Base-by-base conservation (phyloP, 306 rosid genomes). In the Vachellia pachyceras region DNA sequence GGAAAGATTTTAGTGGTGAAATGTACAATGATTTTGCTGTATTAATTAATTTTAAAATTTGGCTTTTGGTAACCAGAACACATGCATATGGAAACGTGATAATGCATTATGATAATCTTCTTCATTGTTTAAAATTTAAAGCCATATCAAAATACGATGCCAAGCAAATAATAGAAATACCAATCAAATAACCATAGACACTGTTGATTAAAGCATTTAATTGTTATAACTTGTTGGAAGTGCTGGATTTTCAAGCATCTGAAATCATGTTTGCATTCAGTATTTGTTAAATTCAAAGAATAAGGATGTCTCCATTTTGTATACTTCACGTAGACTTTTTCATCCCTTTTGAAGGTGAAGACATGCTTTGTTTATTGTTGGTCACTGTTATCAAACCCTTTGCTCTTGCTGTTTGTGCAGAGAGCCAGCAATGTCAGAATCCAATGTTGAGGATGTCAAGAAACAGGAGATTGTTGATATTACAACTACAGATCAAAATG, bases 341-440 rank as follows among this genome's bases (percentile, higher is more conserved):
- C 60, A 29, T 55, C 22, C 35, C 6, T 22, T 64, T n/a, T 25
- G 58, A 42, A 46, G 58, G 29, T 80, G 60, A 52, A 18, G 35
- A 41, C 67, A 69, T 45, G 60, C 7, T n/a, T n/a, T 45, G 8
- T 39, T 15, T 33, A 10, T 67, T 18, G 22, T 55, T 10, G 12
- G 81, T 49, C 18, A 75, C 37, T 49, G 36, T 64, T 33, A 57
- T 72, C 12, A 79, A 58, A 29, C 75, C 50, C 57, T 23, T 61
- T 72, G 72, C 70, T 33, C 73, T 81, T 68, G 68, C 52, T 42
- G 35, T 49, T 68, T 69, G 79, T 68, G 80, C 71, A 72, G 76
- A 58, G 73, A 78, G 66, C 41, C 65, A 70, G 80, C 81, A 83
- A 93, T 93, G 99, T 85, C 98, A 15, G 89, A 77, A 36, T 77